These are phyloP conservation scores for Colletotrichum navitas DNA, from an alignment of 2,329 filamentous ascomycete genomes.

Conservation along the genomic window DNA sequence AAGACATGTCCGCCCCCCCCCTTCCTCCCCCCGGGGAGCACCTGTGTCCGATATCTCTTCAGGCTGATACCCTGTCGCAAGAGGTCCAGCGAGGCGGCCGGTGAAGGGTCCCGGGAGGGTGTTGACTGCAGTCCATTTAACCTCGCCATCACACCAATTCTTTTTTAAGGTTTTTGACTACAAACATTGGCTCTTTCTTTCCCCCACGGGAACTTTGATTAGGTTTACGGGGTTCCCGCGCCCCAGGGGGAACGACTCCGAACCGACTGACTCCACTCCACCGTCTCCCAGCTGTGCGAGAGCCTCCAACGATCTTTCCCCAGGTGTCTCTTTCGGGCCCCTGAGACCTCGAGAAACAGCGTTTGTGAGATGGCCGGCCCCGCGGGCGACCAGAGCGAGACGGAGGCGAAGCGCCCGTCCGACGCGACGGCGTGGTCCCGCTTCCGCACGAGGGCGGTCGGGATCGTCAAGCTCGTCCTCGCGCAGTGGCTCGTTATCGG, in stretches of 20 bases:
- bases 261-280: constrained; percentile 3
- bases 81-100: neutral
- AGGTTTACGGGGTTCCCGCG: constrained; percentile 1
- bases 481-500: constrained; percentile 76
- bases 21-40: neutral
- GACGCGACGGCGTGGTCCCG: constrained; percentile 4
- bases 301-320: neutral
- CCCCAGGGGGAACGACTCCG: neutral
- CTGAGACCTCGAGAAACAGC: neutral
- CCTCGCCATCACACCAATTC: neutral
- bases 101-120: neutral
- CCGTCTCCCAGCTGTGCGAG: neutral
- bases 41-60: no score
- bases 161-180: neutral
- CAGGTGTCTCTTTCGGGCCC: neutral
- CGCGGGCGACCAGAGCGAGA: constrained; percentile 3
- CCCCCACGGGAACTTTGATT: neutral
- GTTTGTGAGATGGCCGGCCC: constrained; percentile 20
- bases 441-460: constrained; percentile 18
- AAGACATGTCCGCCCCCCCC: constrained; percentile 29
- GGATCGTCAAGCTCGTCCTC: constrained; percentile 53
- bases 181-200: neutral
- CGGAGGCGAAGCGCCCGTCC: neutral
- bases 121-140: neutral
- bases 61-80: neutral